phyloP scores from a whole-genome alignment of 176 grass and related monocot genomes.

The Phoenix dactylifera region DNA sequence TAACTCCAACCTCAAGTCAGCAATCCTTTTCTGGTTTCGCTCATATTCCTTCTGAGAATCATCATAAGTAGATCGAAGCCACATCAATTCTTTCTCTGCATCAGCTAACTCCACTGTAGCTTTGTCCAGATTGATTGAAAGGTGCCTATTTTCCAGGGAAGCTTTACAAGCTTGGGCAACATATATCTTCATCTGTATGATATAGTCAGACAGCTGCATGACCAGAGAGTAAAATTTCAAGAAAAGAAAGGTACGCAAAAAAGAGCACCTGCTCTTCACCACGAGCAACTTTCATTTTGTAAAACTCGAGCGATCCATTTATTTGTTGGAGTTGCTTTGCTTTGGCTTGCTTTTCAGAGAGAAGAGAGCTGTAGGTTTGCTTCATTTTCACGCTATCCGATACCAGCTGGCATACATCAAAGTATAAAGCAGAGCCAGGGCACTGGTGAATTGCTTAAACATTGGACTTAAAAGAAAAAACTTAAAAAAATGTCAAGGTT shows the following conservation, averaged over 20 bases:
- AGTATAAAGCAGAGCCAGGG: neutral
- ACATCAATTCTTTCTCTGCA: constrained; percentile 83
- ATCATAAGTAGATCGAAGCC: constrained; percentile 55
- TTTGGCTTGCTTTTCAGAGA: constrained; percentile 78
- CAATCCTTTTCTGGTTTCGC: constrained; percentile 66
- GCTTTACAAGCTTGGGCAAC: constrained; percentile 69
- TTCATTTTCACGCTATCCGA: constrained; percentile 98
- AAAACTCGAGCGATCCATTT: constrained; percentile 55
- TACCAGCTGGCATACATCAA: constrained; percentile 56
- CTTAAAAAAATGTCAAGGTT: neutral
- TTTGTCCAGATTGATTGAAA: constrained; percentile 58
- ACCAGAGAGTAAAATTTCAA: neutral
- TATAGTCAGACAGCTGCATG: no score
- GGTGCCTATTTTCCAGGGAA: constrained; percentile 64
- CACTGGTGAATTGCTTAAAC: no score
- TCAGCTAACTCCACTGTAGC: constrained; percentile 50
- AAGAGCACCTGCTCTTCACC: constrained; percentile 80
- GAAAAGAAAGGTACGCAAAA: constrained; percentile 3
- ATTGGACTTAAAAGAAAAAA: constrained; percentile 11
- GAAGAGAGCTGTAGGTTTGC: constrained; percentile 63
- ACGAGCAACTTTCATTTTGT: constrained; percentile 54
- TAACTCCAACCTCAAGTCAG: constrained; percentile 57
- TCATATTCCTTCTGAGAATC: constrained; percentile 77
- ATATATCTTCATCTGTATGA: constrained; percentile 55
- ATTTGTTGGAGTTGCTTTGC: constrained; percentile 82